phyloP scores from a whole-genome alignment of 345 rosid genomes.

The Rhodomyrtus tomentosa region DNA sequence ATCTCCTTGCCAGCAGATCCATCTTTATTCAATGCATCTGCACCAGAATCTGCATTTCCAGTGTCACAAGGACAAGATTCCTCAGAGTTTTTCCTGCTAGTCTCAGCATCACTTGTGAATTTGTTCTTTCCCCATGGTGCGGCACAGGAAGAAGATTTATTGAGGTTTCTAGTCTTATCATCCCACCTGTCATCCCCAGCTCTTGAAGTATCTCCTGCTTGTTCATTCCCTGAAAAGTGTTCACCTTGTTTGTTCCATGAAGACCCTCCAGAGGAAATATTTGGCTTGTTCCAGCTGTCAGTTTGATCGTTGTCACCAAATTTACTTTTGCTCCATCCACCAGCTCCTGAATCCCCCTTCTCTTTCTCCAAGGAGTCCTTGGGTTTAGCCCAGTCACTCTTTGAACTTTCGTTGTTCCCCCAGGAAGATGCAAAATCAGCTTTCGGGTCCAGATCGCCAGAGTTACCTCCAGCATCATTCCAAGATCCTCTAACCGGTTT shows the following conservation, averaged over 20 bases:
- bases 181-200: not conserved
- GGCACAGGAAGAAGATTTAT: not conserved
- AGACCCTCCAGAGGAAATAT: not conserved
- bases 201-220: not conserved
- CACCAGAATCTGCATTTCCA: not conserved
- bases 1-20: not conserved
- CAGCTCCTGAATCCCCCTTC: not conserved
- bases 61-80: not conserved
- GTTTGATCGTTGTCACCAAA: not conserved
- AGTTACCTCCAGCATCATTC: conserved; percentile 1
- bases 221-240: not conserved
- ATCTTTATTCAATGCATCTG: not conserved
- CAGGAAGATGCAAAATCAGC: not conserved
- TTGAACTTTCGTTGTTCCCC: not conserved
- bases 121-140: not conserved
- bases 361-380: not conserved
- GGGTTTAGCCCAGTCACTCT: not conserved
- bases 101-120: not conserved
- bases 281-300: not conserved
- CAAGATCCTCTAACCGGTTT: conserved; percentile 2
- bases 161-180: not conserved
- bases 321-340: not conserved
- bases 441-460: not conserved
- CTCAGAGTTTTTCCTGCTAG: not conserved
- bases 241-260: not conserved